Percentiles rank a stretch among this genome's conserved stretches.
Conservation (phyloP, 257 asterid species). For the Eustoma russellianum region DNA sequence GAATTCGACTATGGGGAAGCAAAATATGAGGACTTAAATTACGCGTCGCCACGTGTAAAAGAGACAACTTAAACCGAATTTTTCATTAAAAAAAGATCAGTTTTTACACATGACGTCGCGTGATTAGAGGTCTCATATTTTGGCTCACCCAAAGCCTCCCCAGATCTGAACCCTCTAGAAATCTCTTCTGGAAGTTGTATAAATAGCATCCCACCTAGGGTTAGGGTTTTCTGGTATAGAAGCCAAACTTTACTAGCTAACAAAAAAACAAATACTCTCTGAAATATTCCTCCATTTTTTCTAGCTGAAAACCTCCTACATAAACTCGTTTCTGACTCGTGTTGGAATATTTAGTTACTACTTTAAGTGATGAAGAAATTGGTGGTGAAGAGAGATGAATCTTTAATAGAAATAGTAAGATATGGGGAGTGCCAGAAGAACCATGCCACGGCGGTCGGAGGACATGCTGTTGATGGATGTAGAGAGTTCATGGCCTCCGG, state of each 20-base stretch:
- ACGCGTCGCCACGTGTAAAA: too few relatives aligned
- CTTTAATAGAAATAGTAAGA: slow-evolving; percentile 56
- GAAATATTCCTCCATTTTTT: neutral
- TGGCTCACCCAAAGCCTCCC: too few relatives aligned
- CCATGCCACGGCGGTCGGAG: slow-evolving; percentile 70
- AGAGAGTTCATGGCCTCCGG: slow-evolving; percentile 72
- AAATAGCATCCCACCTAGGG: slow-evolving; percentile 9
- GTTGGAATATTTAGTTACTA: too few relatives aligned
- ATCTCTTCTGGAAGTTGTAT: too few relatives aligned
- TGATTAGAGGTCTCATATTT: too few relatives aligned
- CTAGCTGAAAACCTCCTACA: neutral
- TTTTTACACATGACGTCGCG: too few relatives aligned
- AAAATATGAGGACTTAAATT: too few relatives aligned
- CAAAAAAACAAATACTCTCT: neutral
- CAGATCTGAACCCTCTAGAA: too few relatives aligned
- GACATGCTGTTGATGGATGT: slow-evolving; percentile 87
- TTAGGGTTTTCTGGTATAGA: slow-evolving; percentile 15
- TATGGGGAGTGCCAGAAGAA: slow-evolving; percentile 80
- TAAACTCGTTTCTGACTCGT: neutral
- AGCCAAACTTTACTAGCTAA: too few relatives aligned
- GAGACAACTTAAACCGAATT: too few relatives aligned
- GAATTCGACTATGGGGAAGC: too few relatives aligned
- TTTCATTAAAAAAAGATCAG: too few relatives aligned
- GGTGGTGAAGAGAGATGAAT: slow-evolving; percentile 7
- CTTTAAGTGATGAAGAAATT: slow-evolving; percentile 13